phyloP scores from a whole-genome alignment of 2,329 filamentous ascomycete species.

The Penicillium palitans region DNA sequence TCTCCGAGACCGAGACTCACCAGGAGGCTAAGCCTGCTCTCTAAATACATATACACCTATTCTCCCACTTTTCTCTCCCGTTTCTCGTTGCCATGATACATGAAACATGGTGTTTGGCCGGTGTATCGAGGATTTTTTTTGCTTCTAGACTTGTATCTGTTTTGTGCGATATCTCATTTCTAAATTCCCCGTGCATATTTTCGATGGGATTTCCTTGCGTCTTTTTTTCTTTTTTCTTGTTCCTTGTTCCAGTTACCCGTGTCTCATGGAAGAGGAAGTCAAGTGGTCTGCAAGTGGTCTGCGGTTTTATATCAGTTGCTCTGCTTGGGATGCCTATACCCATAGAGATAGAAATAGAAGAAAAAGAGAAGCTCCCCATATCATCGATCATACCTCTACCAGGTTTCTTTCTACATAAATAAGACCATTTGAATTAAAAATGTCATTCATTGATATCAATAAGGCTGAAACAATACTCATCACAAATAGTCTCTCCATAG shows the following conservation, averaged over 20 bases:
- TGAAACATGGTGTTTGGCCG: constrained; percentile 4
- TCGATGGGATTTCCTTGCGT: constrained; percentile 12
- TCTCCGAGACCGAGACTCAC: constrained; percentile 70
- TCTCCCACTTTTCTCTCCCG: not conserved
- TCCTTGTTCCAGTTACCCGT: constrained; percentile 2
- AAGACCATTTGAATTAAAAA: not conserved
- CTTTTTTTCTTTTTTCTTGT: constrained; percentile 8
- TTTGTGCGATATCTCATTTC: constrained; percentile 10
- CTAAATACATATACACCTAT: constrained; percentile 39
- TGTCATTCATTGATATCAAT: constrained; percentile 5
- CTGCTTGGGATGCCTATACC: not conserved
- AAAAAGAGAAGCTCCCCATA: not conserved
- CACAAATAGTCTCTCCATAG: not conserved
- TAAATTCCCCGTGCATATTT: constrained; percentile 21
- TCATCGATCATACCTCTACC: not conserved
- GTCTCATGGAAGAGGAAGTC: not conserved
- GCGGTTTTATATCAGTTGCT: not conserved
- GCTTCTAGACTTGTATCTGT: constrained; percentile 13
- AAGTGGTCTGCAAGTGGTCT: not conserved
- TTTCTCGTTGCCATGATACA: constrained; percentile 11
- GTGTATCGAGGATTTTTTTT: constrained; percentile 4
- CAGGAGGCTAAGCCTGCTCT: constrained; percentile 49
- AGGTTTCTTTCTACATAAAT: not conserved
- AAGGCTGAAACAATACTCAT: constrained; percentile 1
- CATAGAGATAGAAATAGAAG: constrained; percentile 26